phyloP scores from a whole-genome alignment of 2,329 filamentous ascomycete genomes.

The Pseudophaeomoniella oleicola region DNA sequence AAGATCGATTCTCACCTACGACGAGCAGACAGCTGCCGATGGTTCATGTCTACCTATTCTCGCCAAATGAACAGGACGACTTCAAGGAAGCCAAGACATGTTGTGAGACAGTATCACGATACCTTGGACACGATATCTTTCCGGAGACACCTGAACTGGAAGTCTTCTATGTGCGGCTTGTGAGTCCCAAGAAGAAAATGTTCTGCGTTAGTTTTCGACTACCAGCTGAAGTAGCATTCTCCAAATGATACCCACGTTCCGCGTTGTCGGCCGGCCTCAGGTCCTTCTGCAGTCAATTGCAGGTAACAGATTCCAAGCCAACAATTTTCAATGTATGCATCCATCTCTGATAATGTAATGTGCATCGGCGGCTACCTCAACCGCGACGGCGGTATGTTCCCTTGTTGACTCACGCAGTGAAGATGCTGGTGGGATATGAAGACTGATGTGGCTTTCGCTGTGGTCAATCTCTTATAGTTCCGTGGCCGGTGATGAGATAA shows the following conservation, averaged over 20 bases:
- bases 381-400: no score
- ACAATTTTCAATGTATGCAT: no score
- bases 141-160: slow-evolving; percentile 39
- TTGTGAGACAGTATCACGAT: slow-evolving; percentile 50
- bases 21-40: slow-evolving; percentile 54
- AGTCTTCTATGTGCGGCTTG: slow-evolving; percentile 59
- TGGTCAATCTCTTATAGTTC: no score
- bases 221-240: slow-evolving; percentile 68
- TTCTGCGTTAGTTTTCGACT: slow-evolving; percentile 88
- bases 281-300: no score
- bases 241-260: slow-evolving; percentile 3
- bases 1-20: slow-evolving; percentile 48
- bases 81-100: neutral
- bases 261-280: no score
- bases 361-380: no score
- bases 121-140: slow-evolving; percentile 44
- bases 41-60: slow-evolving; percentile 92
- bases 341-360: no score
- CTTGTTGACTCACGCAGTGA: no score
- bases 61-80: slow-evolving; percentile 37
- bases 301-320: no score
- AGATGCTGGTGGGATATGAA: no score
- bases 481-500: no score
- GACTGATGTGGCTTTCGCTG: no score
- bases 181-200: slow-evolving; percentile 90